These are phyloP conservation scores for Sclerotiophoma versabilis DNA, from an alignment of 2,329 filamentous ascomycete species.

Conservation along the genomic window DNA sequence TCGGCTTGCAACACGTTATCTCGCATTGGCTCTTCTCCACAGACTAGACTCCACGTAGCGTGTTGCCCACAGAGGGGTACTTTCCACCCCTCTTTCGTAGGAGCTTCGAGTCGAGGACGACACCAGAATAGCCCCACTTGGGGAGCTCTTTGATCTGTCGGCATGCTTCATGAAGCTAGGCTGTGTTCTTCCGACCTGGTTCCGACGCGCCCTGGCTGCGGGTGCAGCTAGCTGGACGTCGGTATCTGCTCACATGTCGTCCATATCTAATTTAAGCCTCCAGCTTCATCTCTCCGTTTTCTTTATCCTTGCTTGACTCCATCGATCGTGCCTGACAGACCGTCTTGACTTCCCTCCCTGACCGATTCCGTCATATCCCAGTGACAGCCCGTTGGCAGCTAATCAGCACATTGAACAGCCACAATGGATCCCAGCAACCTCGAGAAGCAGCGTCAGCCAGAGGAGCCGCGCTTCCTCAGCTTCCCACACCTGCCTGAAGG, in stretches of 20 bases:
- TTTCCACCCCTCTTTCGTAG: constrained; percentile 32
- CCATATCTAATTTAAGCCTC: constrained; percentile 30
- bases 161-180: constrained; percentile 27
- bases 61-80: constrained; percentile 20
- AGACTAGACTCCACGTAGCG: constrained; percentile 25
- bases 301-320: not conserved
- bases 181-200: constrained; percentile 13
- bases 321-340: not conserved
- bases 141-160: constrained; percentile 21
- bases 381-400: not conserved
- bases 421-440: constrained; percentile 49
- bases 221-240: constrained; percentile 28
- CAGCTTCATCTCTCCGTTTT: constrained; percentile 12
- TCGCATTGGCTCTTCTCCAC: constrained; percentile 35
- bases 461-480: constrained; percentile 59
- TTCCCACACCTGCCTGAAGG: constrained; percentile 64
- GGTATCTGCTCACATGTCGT: constrained; percentile 28
- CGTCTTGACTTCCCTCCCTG: no score
- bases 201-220: constrained; percentile 24
- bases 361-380: no score
- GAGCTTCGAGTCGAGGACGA: constrained; percentile 22
- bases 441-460: constrained; percentile 46
- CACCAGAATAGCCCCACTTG: constrained; percentile 28
- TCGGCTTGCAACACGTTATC: constrained; percentile 22
- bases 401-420: not conserved